phyloP scores from a whole-genome alignment of 1,284 basidiomycete species.

The Heterobasidion irregulare region DNA sequence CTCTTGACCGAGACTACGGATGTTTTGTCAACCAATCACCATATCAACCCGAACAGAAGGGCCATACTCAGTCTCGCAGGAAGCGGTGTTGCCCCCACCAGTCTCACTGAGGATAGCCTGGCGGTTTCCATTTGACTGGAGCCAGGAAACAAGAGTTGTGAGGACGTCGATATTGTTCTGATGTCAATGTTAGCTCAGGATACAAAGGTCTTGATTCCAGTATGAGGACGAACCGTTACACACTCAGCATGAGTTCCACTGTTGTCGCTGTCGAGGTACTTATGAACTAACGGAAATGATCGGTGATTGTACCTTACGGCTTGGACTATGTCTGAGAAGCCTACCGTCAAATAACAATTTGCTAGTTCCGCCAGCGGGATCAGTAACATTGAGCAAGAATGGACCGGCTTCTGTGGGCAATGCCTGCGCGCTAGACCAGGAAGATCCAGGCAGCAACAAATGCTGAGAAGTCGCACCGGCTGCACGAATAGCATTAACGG shows the following conservation, averaged over 20 bases:
- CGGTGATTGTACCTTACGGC: conserved; percentile 33
- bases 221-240: conserved; percentile 23
- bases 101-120: conserved; percentile 52
- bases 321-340: conserved; percentile 45
- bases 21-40: not conserved
- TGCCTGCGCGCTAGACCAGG: conserved; percentile 32
- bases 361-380: conserved; percentile 47
- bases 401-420: conserved; percentile 29
- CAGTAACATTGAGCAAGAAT: conserved; percentile 33
- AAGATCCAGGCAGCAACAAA: conserved; percentile 28
- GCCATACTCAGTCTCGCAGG: conserved; percentile 34
- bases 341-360: conserved; percentile 41
- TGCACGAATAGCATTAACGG: conserved; percentile 46
- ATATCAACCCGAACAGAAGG: not conserved
- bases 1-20: conserved; percentile 28
- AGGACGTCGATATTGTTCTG: conserved; percentile 39
- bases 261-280: conserved; percentile 55
- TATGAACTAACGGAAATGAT: conserved; percentile 52
- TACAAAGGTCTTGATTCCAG: not conserved
- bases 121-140: conserved; percentile 39
- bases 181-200: not conserved
- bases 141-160: conserved; percentile 35
- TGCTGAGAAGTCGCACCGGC: conserved; percentile 23
- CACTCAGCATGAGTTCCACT: conserved; percentile 43
- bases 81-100: conserved; percentile 45